Percentiles rank a stretch among this genome's conserved stretches.
phyloP scores from a whole-genome alignment of 2,329 filamentous ascomycete genomes.

The Scedosporium dehoogii region DNA sequence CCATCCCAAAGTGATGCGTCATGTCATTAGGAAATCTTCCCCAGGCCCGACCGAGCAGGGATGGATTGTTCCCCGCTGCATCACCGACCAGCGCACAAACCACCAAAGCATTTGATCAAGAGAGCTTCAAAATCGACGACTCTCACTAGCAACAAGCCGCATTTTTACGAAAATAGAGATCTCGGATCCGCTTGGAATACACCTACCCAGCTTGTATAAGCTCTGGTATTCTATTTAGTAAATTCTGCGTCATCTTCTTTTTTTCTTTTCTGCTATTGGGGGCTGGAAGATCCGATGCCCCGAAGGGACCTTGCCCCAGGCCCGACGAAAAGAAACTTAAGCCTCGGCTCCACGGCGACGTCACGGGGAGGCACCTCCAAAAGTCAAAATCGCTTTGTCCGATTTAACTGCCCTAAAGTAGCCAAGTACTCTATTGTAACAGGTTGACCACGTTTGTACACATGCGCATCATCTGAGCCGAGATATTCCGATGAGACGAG shows the following conservation, averaged over 20 bases:
- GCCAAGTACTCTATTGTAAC: background rate
- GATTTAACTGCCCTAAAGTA: background rate
- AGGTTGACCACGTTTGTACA: background rate
- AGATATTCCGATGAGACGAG: constrained; percentile 1
- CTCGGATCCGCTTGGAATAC: too few relatives aligned
- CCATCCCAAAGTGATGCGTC: background rate
- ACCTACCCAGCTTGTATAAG: background rate
- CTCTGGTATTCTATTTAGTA: background rate
- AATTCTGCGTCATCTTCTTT: background rate
- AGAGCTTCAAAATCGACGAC: background rate
- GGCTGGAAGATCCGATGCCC: background rate
- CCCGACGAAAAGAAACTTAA: constrained; percentile 3
- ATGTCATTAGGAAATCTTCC: background rate
- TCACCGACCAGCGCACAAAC: background rate
- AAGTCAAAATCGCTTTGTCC: background rate
- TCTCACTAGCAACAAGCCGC: background rate
- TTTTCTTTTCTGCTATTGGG: background rate
- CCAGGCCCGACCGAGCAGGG: background rate
- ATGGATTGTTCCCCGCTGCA: background rate
- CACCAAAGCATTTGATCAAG: background rate
- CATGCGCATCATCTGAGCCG: background rate
- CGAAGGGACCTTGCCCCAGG: background rate
- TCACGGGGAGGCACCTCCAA: background rate
- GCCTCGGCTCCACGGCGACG: constrained; percentile 5
- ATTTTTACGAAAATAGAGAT: background rate